A percentile compares a stretch with the other conserved stretches of the same genome.
Conservation (phyloP, 164 flowering plant species). For the Magnolia officinalis region DNA sequence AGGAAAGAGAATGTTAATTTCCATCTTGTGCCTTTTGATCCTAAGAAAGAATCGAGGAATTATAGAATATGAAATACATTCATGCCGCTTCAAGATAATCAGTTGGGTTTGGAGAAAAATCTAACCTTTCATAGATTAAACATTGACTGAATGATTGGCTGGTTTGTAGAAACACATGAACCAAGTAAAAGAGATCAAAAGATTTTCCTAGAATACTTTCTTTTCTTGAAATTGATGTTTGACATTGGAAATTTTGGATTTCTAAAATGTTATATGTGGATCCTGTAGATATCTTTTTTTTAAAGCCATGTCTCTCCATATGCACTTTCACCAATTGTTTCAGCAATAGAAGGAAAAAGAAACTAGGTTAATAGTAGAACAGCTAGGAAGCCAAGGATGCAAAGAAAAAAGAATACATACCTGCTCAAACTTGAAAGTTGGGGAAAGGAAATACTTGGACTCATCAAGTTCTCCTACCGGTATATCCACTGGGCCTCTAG, state of each 20-base stretch:
- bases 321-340: too few relatives aligned
- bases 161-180: too few relatives aligned
- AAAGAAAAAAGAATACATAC: slow-evolving; percentile 34
- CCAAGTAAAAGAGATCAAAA: too few relatives aligned
- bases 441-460: slow-evolving; percentile 63
- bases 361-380: neutral
- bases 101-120: neutral
- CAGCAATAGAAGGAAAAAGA: too few relatives aligned
- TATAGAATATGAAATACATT: neutral
- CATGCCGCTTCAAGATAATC: neutral
- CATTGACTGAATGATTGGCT: too few relatives aligned
- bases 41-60: neutral
- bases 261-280: too few relatives aligned
- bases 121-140: neutral
- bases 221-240: too few relatives aligned
- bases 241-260: too few relatives aligned
- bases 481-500: slow-evolving; percentile 91
- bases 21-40: neutral
- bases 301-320: too few relatives aligned
- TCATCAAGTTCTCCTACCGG: slow-evolving; percentile 74
- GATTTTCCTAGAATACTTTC: too few relatives aligned
- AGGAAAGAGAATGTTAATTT: neutral
- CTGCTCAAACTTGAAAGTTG: slow-evolving; percentile 91
- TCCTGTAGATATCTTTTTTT: too few relatives aligned
- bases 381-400: neutral